These are phyloP conservation scores for Phaeophleospora eucalypticola DNA, from an alignment of 2,329 filamentous ascomycete genomes.

Conservation along the genomic window DNA sequence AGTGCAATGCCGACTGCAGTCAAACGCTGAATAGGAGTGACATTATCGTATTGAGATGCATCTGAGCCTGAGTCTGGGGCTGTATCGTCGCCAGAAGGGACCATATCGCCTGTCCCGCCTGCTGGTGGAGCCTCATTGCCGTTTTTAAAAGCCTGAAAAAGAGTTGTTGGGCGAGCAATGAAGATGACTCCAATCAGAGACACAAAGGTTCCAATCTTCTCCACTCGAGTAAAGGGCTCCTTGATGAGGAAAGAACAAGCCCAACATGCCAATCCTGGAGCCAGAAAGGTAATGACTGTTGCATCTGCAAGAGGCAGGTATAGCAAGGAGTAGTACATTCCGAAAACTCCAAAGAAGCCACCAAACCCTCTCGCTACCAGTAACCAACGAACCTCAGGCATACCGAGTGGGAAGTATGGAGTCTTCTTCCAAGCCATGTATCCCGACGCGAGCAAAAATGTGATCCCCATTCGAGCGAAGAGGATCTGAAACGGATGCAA, in stretches of 20 bases:
- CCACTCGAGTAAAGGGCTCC: conserved; percentile 73
- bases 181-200: conserved; percentile 76
- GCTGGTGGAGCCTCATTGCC: conserved; percentile 27
- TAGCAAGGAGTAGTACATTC: conserved; percentile 68
- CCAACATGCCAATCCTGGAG: conserved; percentile 74
- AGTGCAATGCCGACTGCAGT: conserved; percentile 67
- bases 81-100: conserved; percentile 31
- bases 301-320: conserved; percentile 84
- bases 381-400: conserved; percentile 61
- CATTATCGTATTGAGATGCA: conserved; percentile 38
- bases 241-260: conserved; percentile 70
- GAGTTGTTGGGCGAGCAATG: conserved; percentile 67
- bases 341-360: conserved; percentile 74
- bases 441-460: conserved; percentile 58
- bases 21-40: conserved; percentile 62
- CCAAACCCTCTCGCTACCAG: conserved; percentile 64
- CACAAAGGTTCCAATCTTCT: conserved; percentile 70
- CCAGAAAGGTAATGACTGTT: conserved; percentile 83
- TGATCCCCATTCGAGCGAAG: conserved; percentile 74
- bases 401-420: conserved; percentile 67
- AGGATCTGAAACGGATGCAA: conserved; percentile 84
- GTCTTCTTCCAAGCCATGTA: conserved; percentile 68
- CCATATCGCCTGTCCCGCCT: conserved; percentile 32
- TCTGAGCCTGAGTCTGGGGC: conserved; percentile 15
- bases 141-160: conserved; percentile 44